A percentile compares a stretch with the other conserved stretches of the same genome.
phyloP scores from a whole-genome alignment of 306 rosid species.

The Prunus padus region DNA sequence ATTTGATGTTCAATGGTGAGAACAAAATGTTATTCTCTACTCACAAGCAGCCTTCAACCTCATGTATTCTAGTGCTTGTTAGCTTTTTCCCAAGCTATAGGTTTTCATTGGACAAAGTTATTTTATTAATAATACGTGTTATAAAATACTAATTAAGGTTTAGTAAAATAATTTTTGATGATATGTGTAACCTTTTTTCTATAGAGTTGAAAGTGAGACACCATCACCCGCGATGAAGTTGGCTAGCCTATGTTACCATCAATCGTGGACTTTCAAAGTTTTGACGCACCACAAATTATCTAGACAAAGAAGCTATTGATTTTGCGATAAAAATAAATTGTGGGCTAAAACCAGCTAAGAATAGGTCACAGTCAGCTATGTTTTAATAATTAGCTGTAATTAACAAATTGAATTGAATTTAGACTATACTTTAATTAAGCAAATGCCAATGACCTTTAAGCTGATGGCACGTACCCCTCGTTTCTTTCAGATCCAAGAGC shows the following conservation, averaged over 20 bases:
- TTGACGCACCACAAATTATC: neutral
- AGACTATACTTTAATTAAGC: too few species aligned
- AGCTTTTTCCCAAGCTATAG: slow-evolving; percentile 32
- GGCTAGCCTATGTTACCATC: neutral
- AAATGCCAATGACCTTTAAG: neutral
- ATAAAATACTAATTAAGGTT: neutral
- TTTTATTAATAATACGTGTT: neutral
- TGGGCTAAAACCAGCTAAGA: neutral
- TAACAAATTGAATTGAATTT: neutral
- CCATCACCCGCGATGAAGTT: slow-evolving; percentile 1
- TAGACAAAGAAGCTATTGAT: too few species aligned
- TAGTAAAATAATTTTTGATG: neutral
- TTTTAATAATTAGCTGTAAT: neutral
- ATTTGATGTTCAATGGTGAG: slow-evolving; percentile 18
- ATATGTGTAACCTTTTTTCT: neutral
- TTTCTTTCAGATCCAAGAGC: neutral
- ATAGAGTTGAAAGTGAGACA: slow-evolving; percentile 10
- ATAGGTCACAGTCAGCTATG: neutral
- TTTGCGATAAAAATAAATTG: neutral
- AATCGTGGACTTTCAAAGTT: slow-evolving; percentile 4
- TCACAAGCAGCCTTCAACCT: slow-evolving; percentile 16
- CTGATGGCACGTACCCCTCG: neutral
- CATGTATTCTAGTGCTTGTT: slow-evolving; percentile 41
- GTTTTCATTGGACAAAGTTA: slow-evolving; percentile 30
- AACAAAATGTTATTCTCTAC: slow-evolving; percentile 12